Conservation (phyloP, 225 moss, liverwort and hornwort species). For the Neckera pumila region DNA sequence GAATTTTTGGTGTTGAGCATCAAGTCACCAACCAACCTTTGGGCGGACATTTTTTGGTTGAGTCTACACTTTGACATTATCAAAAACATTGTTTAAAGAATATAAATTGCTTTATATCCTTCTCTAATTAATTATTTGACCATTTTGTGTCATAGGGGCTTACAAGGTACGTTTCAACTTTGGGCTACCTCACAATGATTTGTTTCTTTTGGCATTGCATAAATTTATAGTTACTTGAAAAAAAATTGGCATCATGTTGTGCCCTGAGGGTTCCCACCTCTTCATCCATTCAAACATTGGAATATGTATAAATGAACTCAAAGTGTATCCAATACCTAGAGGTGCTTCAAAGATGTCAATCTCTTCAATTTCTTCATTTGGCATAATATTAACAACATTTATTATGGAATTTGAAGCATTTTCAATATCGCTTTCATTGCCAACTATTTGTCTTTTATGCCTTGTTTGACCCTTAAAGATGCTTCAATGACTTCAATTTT, state of each 20-base stretch:
- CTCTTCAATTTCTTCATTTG: not conserved
- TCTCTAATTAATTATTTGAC: not conserved
- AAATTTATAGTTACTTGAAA: no score
- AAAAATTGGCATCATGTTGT: not conserved
- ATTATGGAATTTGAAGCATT: not conserved
- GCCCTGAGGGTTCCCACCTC: not conserved
- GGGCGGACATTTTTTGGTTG: not conserved
- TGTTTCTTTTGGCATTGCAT: not conserved
- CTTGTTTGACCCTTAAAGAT: no score
- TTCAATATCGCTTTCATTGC: not conserved
- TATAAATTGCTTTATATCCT: not conserved
- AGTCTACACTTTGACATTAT: not conserved
- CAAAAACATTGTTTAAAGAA: not conserved
- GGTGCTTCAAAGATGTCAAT: not conserved
- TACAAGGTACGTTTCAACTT: not conserved
- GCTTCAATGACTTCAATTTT: not conserved
- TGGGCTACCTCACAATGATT: not conserved
- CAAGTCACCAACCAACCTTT: not conserved
- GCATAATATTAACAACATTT: not conserved
- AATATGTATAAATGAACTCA: not conserved
- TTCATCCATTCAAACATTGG: not conserved
- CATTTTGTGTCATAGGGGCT: not conserved
- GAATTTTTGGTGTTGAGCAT: not conserved
- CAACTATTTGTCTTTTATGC: no score
- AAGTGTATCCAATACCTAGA: not conserved